A percentile compares a stretch with the other conserved stretches of the same genome.
These are phyloP conservation scores for Trichosporon asahii DNA, from an alignment of 1,284 basidiomycete species.

Conservation along the genomic window DNA sequence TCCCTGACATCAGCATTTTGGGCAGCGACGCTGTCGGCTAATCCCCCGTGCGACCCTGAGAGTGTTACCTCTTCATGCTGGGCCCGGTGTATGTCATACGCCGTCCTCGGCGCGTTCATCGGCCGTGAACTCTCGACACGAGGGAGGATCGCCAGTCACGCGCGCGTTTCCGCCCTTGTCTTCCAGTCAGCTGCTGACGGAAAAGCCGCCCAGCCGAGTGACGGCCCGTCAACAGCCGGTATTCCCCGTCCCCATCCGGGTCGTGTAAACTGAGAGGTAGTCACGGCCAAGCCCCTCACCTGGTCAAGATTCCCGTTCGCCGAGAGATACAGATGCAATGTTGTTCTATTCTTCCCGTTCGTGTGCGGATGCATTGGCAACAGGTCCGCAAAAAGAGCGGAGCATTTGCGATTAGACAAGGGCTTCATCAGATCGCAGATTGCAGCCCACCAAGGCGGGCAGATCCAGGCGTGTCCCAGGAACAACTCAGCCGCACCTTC, in stretches of 20 bases:
- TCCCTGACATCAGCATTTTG: neutral
- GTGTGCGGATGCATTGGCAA: neutral
- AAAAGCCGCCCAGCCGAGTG: neutral
- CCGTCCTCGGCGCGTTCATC: neutral
- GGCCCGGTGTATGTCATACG: neutral
- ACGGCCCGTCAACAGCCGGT: neutral
- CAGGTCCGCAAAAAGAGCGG: neutral
- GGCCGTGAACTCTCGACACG: neutral
- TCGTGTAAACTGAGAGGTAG: neutral
- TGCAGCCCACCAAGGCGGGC: no score
- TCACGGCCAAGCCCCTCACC: neutral
- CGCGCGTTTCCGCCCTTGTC: no score
- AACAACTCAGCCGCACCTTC: neutral
- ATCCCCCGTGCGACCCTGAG: neutral
- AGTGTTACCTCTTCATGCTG: neutral
- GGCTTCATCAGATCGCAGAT: neutral
- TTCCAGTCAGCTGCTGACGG: neutral
- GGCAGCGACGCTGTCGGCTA: neutral
- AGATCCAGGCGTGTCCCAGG: neutral
- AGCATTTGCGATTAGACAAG: neutral
- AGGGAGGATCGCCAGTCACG: neutral
- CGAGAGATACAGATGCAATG: neutral
- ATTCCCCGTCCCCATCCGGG: neutral
- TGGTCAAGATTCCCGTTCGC: constrained; percentile 6
- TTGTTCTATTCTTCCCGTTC: neutral